Conservation (phyloP, 441 rosid species). For the Erodium texanum region DNA sequence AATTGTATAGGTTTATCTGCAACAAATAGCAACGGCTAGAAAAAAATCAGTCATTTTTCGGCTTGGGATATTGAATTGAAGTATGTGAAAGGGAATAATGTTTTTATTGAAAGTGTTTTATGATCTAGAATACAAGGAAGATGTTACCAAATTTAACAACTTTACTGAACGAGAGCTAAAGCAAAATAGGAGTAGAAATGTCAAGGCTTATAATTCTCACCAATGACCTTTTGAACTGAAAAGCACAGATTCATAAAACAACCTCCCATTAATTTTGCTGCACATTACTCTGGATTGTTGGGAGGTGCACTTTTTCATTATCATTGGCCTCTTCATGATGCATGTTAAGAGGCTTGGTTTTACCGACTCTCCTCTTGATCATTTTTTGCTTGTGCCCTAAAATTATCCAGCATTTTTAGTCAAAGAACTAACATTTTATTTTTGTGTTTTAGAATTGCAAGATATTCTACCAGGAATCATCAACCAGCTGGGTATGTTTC, state of each 20-base stretch:
- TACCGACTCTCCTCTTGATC: neutral
- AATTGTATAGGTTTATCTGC: neutral
- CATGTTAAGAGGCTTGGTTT: neutral
- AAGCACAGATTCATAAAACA: neutral
- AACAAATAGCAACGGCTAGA: neutral
- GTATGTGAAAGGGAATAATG: neutral
- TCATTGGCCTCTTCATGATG: neutral
- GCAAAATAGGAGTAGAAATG: neutral
- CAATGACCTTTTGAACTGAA: neutral
- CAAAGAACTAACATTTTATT: slow-evolving; percentile 6
- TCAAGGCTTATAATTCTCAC: neutral
- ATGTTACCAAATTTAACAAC: neutral
- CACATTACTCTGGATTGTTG: neutral
- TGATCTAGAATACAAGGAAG: neutral
- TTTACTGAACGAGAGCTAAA: neutral
- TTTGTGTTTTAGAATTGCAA: slow-evolving; percentile 50
- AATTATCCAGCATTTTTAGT: neutral
- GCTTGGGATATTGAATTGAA: neutral
- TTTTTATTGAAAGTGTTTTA: neutral
- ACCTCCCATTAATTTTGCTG: neutral
- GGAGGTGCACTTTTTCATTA: neutral
- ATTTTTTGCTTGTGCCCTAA: too few species aligned
- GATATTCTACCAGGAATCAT: slow-evolving; percentile 82
- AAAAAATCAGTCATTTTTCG: neutral
- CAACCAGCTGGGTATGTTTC: slow-evolving; percentile 63